Conservation (phyloP, 1,284 basidiomycete genomes). For the Somion occarium region DNA sequence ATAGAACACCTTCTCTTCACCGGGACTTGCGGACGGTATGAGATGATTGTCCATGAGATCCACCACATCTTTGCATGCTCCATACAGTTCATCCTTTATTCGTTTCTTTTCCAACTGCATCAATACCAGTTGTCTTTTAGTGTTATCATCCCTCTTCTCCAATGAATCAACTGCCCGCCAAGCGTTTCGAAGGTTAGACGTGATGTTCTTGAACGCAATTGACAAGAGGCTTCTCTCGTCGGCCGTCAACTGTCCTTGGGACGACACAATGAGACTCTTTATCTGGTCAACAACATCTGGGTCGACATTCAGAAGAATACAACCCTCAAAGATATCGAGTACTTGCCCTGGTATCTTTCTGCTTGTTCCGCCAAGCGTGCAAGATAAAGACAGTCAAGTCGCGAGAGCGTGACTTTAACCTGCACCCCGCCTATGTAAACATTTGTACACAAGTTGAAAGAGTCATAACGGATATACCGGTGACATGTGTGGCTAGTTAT, state of each 20-base stretch:
- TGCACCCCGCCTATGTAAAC: slow-evolving; percentile 6
- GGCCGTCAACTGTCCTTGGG: slow-evolving; percentile 44
- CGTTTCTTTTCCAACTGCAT: slow-evolving; percentile 46
- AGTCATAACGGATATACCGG: slow-evolving; percentile 5
- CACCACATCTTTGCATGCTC: slow-evolving; percentile 56
- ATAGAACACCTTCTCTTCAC: slow-evolving; percentile 67
- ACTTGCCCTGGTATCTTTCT: slow-evolving; percentile 58
- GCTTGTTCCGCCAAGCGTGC: slow-evolving; percentile 67
- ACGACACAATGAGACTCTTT: slow-evolving; percentile 46
- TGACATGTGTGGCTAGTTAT: slow-evolving; percentile 2
- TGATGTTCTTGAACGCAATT: slow-evolving; percentile 67
- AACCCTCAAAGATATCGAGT: neutral
- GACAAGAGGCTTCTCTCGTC: slow-evolving; percentile 69
- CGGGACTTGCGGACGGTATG: slow-evolving; percentile 47
- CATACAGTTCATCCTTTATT: slow-evolving; percentile 53
- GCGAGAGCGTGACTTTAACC: slow-evolving; percentile 21
- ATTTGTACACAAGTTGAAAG: neutral
- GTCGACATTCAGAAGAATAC: neutral
- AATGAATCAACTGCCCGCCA: slow-evolving; percentile 58
- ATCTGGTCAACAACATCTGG: slow-evolving; percentile 57
- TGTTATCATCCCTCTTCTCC: slow-evolving; percentile 42
- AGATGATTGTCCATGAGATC: slow-evolving; percentile 48
- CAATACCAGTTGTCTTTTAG: slow-evolving; percentile 38
- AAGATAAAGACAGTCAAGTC: slow-evolving; percentile 41
- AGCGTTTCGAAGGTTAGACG: slow-evolving; percentile 53